These are phyloP conservation scores for Maudiozyma humilis DNA, from an alignment of 1,139 yeast genomes.

Conservation along the genomic window DNA sequence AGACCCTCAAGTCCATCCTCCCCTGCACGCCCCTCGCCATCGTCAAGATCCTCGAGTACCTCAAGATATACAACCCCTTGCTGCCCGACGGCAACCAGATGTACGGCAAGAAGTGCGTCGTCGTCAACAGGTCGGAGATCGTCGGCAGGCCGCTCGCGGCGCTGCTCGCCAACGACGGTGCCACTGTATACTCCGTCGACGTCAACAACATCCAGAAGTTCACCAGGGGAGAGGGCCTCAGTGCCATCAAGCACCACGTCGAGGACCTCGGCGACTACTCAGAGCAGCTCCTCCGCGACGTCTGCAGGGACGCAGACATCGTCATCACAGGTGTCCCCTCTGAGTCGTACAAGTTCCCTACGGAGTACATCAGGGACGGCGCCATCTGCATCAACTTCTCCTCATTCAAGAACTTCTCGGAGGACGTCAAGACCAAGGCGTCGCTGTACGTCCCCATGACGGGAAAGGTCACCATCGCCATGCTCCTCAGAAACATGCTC, in stretches of 20 bases:
- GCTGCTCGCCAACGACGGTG: constrained; percentile 91
- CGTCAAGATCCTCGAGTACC: constrained; percentile 83
- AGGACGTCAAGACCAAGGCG: constrained; percentile 75
- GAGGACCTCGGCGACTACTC: constrained; percentile 49
- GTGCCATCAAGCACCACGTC: constrained; percentile 75
- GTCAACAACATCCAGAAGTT: constrained; percentile 79
- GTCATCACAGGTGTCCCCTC: constrained; percentile 94
- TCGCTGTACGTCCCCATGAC: constrained; percentile 89
- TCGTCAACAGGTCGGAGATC: constrained; percentile 89
- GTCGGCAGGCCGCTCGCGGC: constrained; percentile 98
- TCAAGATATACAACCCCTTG: constrained; percentile 76
- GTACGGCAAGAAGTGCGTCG: constrained; percentile 83
- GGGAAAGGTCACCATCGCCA: constrained; percentile 92
- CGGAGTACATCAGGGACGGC: constrained; percentile 71
- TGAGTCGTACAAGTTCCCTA: constrained; percentile 73
- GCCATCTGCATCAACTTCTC: constrained; percentile 87
- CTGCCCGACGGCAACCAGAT: constrained; percentile 83
- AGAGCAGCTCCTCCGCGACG: constrained; percentile 44
- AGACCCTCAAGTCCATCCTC: constrained; percentile 71
- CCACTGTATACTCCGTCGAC: constrained; percentile 88
- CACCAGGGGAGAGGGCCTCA: constrained; percentile 88
- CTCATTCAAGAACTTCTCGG: constrained; percentile 74
- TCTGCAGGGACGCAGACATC: constrained; percentile 75
- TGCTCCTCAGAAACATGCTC: constrained; percentile 80
- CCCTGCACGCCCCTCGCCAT: constrained; percentile 96